These are phyloP conservation scores for Heimioporus sp. DNA, from an alignment of 768 basidiomycete genomes.

Conservation along the genomic window DNA sequence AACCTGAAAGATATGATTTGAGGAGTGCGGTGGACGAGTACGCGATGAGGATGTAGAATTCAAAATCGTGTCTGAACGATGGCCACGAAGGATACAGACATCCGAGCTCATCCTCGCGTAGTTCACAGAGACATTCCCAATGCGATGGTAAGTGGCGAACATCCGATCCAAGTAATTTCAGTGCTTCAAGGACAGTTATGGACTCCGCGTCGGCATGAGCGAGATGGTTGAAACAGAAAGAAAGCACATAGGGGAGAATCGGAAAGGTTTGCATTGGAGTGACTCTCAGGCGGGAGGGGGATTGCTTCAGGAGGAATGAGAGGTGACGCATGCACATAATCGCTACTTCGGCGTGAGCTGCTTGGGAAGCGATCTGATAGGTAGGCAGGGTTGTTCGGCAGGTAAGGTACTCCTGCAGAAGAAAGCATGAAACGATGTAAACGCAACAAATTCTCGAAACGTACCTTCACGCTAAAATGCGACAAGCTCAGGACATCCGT, in stretches of 20 bases:
- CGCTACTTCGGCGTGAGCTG: neutral
- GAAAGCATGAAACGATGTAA: neutral
- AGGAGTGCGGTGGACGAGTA: neutral
- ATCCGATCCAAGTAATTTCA: neutral
- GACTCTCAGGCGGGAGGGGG: too few species aligned
- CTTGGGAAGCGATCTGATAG: neutral
- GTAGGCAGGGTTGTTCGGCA: neutral
- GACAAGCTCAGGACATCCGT: neutral
- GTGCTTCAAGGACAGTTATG: neutral
- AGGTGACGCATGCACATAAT: neutral
- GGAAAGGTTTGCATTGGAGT: too few species aligned
- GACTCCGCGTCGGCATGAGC: neutral
- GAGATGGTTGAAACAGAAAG: neutral
- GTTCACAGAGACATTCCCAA: neutral
- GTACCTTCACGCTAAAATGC: conserved; percentile 14
- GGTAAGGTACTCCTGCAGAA: conserved; percentile 4
- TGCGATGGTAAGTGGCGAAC: neutral
- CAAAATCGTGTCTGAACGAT: neutral
- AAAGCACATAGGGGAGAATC: neutral
- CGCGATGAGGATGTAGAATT: neutral
- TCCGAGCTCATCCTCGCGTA: neutral
- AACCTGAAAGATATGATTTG: neutral
- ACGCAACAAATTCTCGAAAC: neutral
- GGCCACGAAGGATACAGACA: neutral
- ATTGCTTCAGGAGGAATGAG: neutral